These are phyloP conservation scores for Danielia oregonensis DNA, from an alignment of 805 yeast genomes.

Conservation along the genomic window DNA sequence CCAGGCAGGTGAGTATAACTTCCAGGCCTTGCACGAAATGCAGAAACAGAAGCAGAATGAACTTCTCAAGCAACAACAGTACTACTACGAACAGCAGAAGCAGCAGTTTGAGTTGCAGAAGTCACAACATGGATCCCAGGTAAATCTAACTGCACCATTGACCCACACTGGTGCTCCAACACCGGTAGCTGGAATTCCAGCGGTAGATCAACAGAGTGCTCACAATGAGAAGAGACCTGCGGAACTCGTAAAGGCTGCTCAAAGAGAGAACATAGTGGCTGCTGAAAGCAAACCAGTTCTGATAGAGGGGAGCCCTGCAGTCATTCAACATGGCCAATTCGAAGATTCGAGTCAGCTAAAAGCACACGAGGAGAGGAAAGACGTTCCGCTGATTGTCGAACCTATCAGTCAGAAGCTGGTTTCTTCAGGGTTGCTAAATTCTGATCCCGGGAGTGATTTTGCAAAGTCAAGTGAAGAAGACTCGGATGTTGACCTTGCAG, in stretches of 20 bases:
- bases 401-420: background rate
- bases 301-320: background rate
- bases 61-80: constrained; percentile 31
- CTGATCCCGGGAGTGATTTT: no score
- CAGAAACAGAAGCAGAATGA: constrained; percentile 39
- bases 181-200: no score
- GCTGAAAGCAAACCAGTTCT: background rate
- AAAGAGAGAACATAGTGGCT: background rate
- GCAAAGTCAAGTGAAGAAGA: background rate
- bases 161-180: background rate
- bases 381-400: background rate
- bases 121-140: background rate
- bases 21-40: constrained; percentile 51
- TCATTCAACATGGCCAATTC: no score
- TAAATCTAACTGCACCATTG: constrained; percentile 4
- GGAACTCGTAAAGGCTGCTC: background rate
- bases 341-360: background rate
- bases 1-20: constrained; percentile 52
- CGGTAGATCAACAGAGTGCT: background rate
- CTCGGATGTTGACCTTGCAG: constrained; percentile 12
- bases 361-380: no score
- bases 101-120: background rate
- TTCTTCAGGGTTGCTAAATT: background rate
- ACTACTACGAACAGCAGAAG: constrained; percentile 33
- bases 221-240: background rate